Base-by-base conservation (phyloP, 2,329 filamentous ascomycete species). In the Raffaelea deltoideospora region DNA sequence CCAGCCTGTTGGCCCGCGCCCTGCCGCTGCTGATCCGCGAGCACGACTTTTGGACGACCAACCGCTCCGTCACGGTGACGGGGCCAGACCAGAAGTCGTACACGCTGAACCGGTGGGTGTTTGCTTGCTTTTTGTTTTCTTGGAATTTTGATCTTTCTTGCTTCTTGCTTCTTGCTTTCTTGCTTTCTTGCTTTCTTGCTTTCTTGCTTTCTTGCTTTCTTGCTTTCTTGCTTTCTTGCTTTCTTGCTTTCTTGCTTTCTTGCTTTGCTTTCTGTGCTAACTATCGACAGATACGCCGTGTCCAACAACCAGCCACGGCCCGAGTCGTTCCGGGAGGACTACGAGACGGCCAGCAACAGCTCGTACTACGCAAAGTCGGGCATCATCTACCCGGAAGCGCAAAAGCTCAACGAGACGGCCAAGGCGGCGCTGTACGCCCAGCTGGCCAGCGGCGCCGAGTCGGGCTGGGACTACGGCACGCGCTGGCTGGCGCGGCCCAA, bases 311-410 rank as follows among this genome's bases (percentile, higher is more conserved):
- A 76, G 46, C 76, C 76, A 2, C 67, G 76, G 2, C 76, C 76
- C 2, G 76, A 81, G 51, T 78, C 73, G 0, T 81, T 69, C 53
- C 61, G 65, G 19, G 76, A 80, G 46, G 76, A 81, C 51, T 79
- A 71, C 47, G 53, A 64, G 22, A 76, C 72, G 0, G 76, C 72
- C n/a, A 77, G 64, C 49, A 81, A 80, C 48, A 46, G 53, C 21
- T 76, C 74, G 0, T 80, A 78, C 55, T 74, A 72, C 48, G 63
- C 72, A 11, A 47, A 54, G 5, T 64, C 66, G 2, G 75, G 74
- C 19, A 66, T 68, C 31, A 65, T 74, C 43, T 78, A 76, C 47
- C 67, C 71, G 1, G 62, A 65, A 35, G 60, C 51, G 0, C 50
- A 53, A 10, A 45, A 61, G 2, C 63, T 79, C 14, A 71, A 65